Evolutionary conservation across 2,329 filamentous ascomycete genomes (phyloP).

Genomic region (Waltergamsia citrina): DNA sequence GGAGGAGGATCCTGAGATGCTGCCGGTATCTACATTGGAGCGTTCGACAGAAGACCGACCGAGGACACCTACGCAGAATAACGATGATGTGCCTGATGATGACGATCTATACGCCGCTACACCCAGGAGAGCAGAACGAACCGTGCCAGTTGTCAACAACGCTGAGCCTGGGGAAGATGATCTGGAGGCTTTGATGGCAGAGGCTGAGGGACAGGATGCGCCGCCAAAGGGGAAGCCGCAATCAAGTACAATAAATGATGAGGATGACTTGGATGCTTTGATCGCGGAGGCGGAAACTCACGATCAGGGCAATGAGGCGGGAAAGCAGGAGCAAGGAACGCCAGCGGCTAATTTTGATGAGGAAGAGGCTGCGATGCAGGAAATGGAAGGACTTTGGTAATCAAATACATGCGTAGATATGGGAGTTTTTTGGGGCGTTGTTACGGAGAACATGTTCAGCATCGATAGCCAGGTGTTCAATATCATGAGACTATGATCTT

Average conservation of each 20-base stretch:
- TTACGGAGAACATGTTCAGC: neutral
- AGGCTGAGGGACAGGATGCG: slow-evolving; percentile 24
- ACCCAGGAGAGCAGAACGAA: slow-evolving; percentile 20
- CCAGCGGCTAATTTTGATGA: slow-evolving; percentile 39
- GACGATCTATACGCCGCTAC: slow-evolving; percentile 49
- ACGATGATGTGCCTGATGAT: slow-evolving; percentile 28
- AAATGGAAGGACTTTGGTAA: slow-evolving; percentile 47
- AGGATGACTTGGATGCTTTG: slow-evolving; percentile 41
- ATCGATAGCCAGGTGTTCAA: no score
- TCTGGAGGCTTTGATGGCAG: slow-evolving; percentile 44
- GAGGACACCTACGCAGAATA: neutral
- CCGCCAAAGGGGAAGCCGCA: slow-evolving; percentile 5
- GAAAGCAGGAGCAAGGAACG: neutral
- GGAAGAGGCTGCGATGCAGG: slow-evolving; percentile 60
- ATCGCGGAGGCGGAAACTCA: slow-evolving; percentile 37
- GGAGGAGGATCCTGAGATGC: slow-evolving; percentile 7
- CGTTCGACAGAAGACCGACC: neutral
- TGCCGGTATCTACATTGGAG: neutral
- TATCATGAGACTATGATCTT: no score
- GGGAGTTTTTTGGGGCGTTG: no score
- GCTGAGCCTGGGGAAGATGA: slow-evolving; percentile 34
- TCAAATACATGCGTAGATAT: neutral
- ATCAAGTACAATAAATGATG: slow-evolving; percentile 17
- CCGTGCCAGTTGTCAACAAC: slow-evolving; percentile 11
- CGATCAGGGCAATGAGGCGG: slow-evolving; percentile 5